phyloP scores from a whole-genome alignment of 495 filamentous ascomycete species.

The Cetradonia linearis region DNA sequence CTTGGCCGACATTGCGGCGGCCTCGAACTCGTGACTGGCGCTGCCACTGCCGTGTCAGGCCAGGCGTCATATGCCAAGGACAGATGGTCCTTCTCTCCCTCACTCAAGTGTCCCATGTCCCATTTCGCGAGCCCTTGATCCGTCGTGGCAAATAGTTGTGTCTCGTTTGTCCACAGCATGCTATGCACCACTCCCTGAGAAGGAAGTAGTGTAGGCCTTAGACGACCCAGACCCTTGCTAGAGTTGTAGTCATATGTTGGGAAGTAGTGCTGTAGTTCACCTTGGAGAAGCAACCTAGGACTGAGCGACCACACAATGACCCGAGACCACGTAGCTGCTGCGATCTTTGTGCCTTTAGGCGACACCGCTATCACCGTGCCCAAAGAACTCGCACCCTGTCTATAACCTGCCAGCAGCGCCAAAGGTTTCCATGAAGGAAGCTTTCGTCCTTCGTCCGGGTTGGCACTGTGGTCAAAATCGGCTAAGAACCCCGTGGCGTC shows the following conservation, averaged over 20 bases:
- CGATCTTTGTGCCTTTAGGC: conserved; percentile 32
- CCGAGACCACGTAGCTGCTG: conserved; percentile 38
- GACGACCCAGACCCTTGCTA: conserved; percentile 18
- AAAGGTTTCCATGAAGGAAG: conserved; percentile 31
- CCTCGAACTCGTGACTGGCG: neutral
- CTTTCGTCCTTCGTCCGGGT: conserved; percentile 37
- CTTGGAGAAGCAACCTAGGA: conserved; percentile 28
- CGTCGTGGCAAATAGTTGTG: conserved; percentile 37
- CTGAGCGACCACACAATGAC: conserved; percentile 39
- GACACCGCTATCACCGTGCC: conserved; percentile 39
- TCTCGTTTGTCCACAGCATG: conserved; percentile 34
- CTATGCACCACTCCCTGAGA: conserved; percentile 21
- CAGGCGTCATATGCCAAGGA: conserved; percentile 21
- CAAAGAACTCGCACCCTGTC: conserved; percentile 30
- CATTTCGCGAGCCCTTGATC: conserved; percentile 38
- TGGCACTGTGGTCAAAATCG: conserved; percentile 33
- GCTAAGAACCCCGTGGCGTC: conserved; percentile 23
- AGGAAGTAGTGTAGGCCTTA: conserved; percentile 20
- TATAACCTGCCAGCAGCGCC: conserved; percentile 36
- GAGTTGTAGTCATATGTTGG: conserved; percentile 21
- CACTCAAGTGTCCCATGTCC: conserved; percentile 26
- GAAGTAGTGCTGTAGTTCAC: conserved; percentile 22
- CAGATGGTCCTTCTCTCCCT: conserved; percentile 16
- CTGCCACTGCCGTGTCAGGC: conserved; percentile 9
- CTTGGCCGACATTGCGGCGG: neutral